A percentile compares a stretch with the other conserved stretches of the same genome.
Evolutionary conservation across 1,284 basidiomycete genomes (phyloP).

Genomic region (Acaromyces ingoldii): DNA sequence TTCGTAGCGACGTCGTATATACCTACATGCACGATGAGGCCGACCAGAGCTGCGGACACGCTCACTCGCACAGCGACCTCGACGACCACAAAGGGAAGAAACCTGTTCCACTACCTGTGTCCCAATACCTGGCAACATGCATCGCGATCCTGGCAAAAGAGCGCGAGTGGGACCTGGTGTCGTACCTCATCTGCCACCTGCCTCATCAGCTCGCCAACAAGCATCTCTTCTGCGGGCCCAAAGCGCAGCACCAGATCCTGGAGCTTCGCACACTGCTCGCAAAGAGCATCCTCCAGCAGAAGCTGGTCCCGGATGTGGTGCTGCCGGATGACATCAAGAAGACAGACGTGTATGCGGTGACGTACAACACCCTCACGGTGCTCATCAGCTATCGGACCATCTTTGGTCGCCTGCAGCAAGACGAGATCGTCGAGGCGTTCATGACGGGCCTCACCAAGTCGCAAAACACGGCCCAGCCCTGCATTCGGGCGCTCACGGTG

Average conservation of each 20-base stretch:
- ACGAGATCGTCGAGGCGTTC: constrained; percentile 76
- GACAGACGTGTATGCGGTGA: constrained; percentile 78
- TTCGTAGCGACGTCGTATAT: constrained; percentile 57
- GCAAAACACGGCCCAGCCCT: constrained; percentile 80
- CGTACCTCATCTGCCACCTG: constrained; percentile 84
- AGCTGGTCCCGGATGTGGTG: constrained; percentile 62
- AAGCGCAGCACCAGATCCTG: constrained; percentile 64
- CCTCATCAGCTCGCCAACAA: constrained; percentile 91
- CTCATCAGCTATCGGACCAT: constrained; percentile 80
- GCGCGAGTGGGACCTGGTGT: constrained; percentile 87
- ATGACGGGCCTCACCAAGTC: constrained; percentile 68
- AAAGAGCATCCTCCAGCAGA: constrained; percentile 61
- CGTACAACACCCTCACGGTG: constrained; percentile 81
- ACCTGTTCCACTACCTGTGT: constrained; percentile 63
- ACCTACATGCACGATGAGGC: constrained; percentile 45
- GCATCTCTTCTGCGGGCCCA: constrained; percentile 89
- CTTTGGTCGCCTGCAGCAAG: constrained; percentile 64
- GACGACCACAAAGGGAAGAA: constrained; percentile 17
- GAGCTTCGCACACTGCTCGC: constrained; percentile 68
- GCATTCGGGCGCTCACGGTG: constrained; percentile 82
- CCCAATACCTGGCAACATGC: constrained; percentile 68
- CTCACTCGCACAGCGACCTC: constrained; percentile 5
- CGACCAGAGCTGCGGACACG: constrained; percentile 55
- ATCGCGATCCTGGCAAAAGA: constrained; percentile 69
- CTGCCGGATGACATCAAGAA: constrained; percentile 56